Evolutionary conservation across 176 grass and related monocot genomes (phyloP), one percentile per base, ranked within the genome.

Genomic region (Ensete ventricosum): DNA sequence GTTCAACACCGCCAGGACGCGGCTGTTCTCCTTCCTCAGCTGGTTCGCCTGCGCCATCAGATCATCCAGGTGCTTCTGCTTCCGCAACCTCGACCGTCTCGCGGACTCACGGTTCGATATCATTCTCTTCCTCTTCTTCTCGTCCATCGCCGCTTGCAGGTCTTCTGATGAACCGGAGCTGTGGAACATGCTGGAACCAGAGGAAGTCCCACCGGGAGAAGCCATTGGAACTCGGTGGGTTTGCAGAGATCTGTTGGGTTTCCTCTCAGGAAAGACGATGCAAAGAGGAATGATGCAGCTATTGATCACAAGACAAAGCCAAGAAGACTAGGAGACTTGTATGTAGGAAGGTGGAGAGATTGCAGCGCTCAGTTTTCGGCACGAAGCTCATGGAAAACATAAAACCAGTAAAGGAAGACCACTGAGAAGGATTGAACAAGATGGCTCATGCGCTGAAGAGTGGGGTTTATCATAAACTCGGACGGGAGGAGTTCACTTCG

Each of bases 321-420:
- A 43, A 43, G 34, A 43, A 43, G 34, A 43, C 34, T 43, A 43
- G 34, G 34, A 6, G 50, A 55, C 13, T 24, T n/a, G 16, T 76
- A n/a, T 13, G 59, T 11, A 1, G 25, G 26, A 23, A 60, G 17
- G n/a, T 9, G 14, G 66, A 2, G 23, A n/a, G 10, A 27, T 6
- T 19, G 53, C 7, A 53, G 50, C 53, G 8, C 9, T 66, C 19
- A 26, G 13, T 50, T 55, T 26, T 22, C 80, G 80, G 69, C 50
- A 81, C 57, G 73, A 54, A 70, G 84, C 82, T 99, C 82, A 99
- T 89, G 96, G 91, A 91, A 99, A 99, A 99, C 96, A 89, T 99
- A 99, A 79, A 99, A 99, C 96, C 96, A 99, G 96, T 99, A 99
- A 66, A 99, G 96, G 81, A 99, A 94, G 76, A 95, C 90, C 34